Evolutionary conservation across 768 basidiomycete genomes (phyloP), one percentile per base, ranked within the genome.

Genomic region (Sarcomyxa edulis): DNA sequence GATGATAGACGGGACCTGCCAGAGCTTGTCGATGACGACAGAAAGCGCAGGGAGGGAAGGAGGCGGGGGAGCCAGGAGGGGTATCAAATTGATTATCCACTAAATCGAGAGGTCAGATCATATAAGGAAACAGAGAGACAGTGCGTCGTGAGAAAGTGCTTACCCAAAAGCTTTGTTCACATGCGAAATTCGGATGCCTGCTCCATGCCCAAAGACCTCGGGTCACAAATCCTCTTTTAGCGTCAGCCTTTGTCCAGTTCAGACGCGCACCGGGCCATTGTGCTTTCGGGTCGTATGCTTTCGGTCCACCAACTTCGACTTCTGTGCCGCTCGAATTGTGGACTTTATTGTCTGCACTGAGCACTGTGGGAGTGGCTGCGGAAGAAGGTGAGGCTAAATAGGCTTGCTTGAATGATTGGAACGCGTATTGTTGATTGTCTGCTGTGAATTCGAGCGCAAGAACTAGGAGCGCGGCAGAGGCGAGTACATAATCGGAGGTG

Each of bases 391-490:
- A 11, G 2, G 6, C 19, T 9, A 66, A 37, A 53, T 44, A 62
- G 12, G 56, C 56, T 43, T 78, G 77, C 58, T 98, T 97, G 61
- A 80, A 85, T 0, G 74, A 74, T 46, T 90, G 87, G 60, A 71
- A 95, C 3, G 84, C 77, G 58, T 76, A 93, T 50, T 97, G 95
- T 55, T 93, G 89, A 48, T 94, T 92, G 58, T 98, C 95, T 4
- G 94, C 75, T 1, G 74, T 78, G 62, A 88, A 91, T 54, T 98
- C 94, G 24, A 79, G 46, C 2, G 63, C 69, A 31, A 95, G 57
- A 11, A 76, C 61, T 11, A 71, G 39, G 7, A 95, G 59, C 3
- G 82, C 79, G 4, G 82, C 53, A 0, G 58, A 48, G 6, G 77
- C 70, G 21, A 96, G 74, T 16, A 69, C 32, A 47, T 74, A 72